Evolutionary conservation across 768 basidiomycete species (phyloP).

Genomic region (Infundibulicybe gibba): DNA sequence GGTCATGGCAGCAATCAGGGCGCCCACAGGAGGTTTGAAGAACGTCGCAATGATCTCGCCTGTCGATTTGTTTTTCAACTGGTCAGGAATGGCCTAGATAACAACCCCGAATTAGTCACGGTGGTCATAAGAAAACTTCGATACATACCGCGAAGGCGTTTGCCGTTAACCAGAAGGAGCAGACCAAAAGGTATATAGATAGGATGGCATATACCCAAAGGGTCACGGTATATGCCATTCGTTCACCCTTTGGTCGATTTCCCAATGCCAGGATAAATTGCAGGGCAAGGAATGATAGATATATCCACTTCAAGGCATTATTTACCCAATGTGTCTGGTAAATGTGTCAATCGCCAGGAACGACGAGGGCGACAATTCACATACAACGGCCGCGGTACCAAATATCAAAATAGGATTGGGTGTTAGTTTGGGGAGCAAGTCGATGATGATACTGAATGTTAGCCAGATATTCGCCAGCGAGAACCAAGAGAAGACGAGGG

Average conservation of each 20-base stretch:
- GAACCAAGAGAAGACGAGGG: conserved; percentile 90
- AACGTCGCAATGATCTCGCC: conserved; percentile 53
- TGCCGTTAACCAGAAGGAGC: conserved; percentile 82
- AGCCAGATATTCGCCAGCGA: conserved; percentile 90
- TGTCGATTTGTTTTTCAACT: conserved; percentile 45
- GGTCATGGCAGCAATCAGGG: conserved; percentile 81
- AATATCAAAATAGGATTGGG: conserved; percentile 54
- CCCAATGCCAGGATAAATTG: conserved; percentile 65
- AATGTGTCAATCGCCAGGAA: background rate
- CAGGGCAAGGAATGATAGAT: conserved; percentile 78
- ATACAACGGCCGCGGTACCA: conserved; percentile 64
- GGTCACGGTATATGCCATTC: conserved; percentile 65
- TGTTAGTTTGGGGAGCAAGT: conserved; percentile 56
- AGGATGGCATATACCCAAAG: conserved; percentile 86
- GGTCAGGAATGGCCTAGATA: conserved; percentile 47
- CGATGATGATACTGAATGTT: conserved; percentile 94
- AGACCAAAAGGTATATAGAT: conserved; percentile 79
- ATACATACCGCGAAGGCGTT: conserved; percentile 68
- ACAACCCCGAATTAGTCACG: background rate
- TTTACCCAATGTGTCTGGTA: conserved; percentile 88
- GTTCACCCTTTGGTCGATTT: conserved; percentile 88
- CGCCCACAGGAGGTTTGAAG: conserved; percentile 74
- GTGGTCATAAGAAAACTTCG: background rate
- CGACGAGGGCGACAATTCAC: conserved; percentile 16
- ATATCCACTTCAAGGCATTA: conserved; percentile 78